These are phyloP conservation scores for Euphrasia arctica DNA, from an alignment of 305 asterid genomes.

Conservation along the genomic window DNA sequence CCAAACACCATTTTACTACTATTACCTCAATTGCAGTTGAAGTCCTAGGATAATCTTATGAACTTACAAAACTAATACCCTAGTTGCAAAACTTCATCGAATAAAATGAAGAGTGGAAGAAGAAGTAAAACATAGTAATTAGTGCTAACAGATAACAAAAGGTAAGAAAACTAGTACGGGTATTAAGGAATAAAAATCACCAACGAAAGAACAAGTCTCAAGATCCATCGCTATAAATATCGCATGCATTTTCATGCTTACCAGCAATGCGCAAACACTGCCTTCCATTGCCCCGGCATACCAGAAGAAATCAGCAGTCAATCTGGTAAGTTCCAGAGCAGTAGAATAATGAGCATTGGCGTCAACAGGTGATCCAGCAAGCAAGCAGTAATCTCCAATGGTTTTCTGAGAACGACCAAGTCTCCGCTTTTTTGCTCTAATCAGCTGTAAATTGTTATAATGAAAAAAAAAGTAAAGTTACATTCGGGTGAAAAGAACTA, in stretches of 20 bases:
- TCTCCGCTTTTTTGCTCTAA: conserved; percentile 92
- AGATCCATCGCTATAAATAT: conserved; percentile 3
- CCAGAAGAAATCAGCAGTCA: conserved; percentile 97
- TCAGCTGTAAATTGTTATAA: conserved; percentile 53
- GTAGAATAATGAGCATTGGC: conserved; percentile 96
- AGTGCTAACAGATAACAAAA: conserved; percentile 1
- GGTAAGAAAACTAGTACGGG: not conserved
- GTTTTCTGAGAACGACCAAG: conserved; percentile 96
- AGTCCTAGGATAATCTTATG: conserved; percentile 3
- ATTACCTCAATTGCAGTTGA: conserved; percentile 13
- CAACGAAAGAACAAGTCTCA: not conserved
- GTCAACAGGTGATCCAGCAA: conserved; percentile 99
- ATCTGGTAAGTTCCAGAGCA: conserved; percentile 88
- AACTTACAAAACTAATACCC: not conserved
- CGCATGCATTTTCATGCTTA: conserved; percentile 37
- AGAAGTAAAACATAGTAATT: conserved; percentile 7
- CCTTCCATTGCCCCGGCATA: conserved; percentile 99
- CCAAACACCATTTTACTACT: no score
- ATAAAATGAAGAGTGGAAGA: not conserved
- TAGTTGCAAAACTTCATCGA: not conserved
- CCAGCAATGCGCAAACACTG: conserved; percentile 93
- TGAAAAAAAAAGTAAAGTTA: conserved; percentile 24
- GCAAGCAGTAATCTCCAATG: conserved; percentile 88
- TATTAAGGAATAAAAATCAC: not conserved
- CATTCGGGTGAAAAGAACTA: conserved; percentile 4